Base-by-base conservation (phyloP, 2,329 filamentous ascomycete species). In the Sclerotinia minor region DNA sequence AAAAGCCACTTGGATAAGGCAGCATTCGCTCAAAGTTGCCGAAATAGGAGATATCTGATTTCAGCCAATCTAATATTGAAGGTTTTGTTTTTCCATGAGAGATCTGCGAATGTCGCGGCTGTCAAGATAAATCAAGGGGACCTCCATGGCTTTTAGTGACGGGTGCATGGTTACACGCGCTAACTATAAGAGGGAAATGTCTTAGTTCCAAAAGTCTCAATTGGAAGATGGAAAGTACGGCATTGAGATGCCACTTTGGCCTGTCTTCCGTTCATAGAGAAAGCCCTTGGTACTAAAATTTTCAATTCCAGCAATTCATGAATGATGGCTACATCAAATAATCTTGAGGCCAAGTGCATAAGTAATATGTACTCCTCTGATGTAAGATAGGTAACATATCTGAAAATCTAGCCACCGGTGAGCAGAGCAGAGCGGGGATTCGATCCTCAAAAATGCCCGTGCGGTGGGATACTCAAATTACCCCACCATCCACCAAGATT, bases 21-120 rank as follows among this genome's bases (percentile, higher is more conserved):
- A 38, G 5, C 21, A 17, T 32, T 57, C 54, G 54, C 54, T 41
- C n/a, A 57, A 57, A 57, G 21, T 57, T 57, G 17, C 54, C n/a
- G n/a, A 15, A 57, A 41, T n/a, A 19, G 35, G 54, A 26, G 54
- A 57, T 57, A 26, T 24, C 26, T n/a, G 44, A 47, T 44, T 47
- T 60, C 57, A 47, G 47, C 3, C 26, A 35, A 49, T 47, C 44
- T 60, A 11, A 26, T 45, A 11, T 45, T 32, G 41, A 32, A 32
- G 7, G n/a, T 8, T 45, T 53, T n/a, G 26, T n/a, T 47, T 47
- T 44, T 24, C 7, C 13, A 15, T 5, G 26, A 32, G 7, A 47
- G 29, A 9, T 32, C 32, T 21, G 58, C 44, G 26, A 24, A 35
- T 35, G 26, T 60, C 26, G 58, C 58, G 26, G 44, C 26, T 49